phyloP scores from a whole-genome alignment of 192 early-diverging fungal species.

The Coemansia sp. region DNA sequence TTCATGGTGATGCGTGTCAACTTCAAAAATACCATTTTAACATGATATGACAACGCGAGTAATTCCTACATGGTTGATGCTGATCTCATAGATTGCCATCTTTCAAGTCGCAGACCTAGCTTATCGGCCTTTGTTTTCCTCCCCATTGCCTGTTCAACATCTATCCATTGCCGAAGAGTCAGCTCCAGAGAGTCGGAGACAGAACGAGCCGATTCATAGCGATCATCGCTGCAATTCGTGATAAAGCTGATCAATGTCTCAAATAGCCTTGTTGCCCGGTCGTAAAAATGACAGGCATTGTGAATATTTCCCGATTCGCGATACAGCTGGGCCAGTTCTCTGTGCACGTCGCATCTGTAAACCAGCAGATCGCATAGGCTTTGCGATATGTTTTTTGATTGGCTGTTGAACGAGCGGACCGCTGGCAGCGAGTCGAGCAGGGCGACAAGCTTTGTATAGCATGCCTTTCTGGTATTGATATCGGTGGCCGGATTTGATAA shows the following conservation, averaged over 20 bases:
- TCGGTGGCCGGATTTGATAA: conserved; percentile 13
- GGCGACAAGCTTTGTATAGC: conserved; percentile 12
- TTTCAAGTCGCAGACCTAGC: conserved; percentile 15
- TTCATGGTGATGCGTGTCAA: too few relatives aligned
- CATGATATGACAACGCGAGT: too few relatives aligned
- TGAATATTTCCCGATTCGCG: background rate
- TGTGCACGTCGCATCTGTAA: background rate
- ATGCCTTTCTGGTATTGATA: background rate
- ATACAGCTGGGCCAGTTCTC: background rate
- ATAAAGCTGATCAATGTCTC: background rate
- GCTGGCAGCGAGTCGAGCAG: conserved; percentile 12
- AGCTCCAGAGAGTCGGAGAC: conserved; percentile 1
- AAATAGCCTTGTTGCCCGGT: background rate
- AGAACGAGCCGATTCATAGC: background rate
- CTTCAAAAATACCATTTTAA: too few relatives aligned
- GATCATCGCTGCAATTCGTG: background rate
- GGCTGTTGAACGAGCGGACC: conserved; percentile 10
- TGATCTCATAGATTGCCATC: background rate
- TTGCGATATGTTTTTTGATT: background rate
- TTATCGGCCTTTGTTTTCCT: conserved; percentile 21
- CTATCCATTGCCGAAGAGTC: conserved; percentile 22
- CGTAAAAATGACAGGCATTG: background rate
- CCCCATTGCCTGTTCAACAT: conserved; percentile 26
- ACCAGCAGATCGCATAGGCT: background rate
- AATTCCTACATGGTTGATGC: too few relatives aligned